Base-by-base conservation (phyloP, 1,139 yeast genomes). In the Kodamaea plutei region DNA sequence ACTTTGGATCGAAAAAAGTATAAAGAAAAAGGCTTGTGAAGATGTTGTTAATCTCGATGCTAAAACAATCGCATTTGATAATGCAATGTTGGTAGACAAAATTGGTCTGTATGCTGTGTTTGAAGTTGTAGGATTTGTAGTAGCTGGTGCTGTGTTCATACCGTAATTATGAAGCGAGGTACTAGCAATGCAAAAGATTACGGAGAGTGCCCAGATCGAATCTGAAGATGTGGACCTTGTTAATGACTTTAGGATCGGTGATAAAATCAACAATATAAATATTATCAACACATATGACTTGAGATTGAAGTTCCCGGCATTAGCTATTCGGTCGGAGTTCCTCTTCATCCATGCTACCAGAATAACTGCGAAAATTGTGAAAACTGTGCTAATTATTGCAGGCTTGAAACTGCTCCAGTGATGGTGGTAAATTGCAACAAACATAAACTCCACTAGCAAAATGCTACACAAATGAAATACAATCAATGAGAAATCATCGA, bases 181-280 rank as follows among this genome's bases (percentile, higher is more conserved):
- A 46, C 84, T 84, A 25, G 78, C 64, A 6, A 85, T 43, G 23
- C 84, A 79, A 15, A 91, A 64, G 76, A 95, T 79, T 31, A 83
- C 76, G 4, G 95, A 77, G 6, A 91, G 58, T 0, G 95, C 88
- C 97, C 98, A 91, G 40, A 93, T 87, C 11, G 96, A 87, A 56
- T 91, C 97, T 1, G 94, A 83, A 0, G 96, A 76, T 0, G 96
- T 87, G 1, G 96, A 84, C 44, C 78, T 75, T 0, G 96, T 88
- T 30, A 93, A 67, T 0, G 96, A 88, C 45, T 85, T 84, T 34
- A 91, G 67, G 3, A 91, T 91, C 0, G 98, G 98, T 0, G 96
- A 84, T 26, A 89, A 61, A 0, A 93, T 79, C 27, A 88, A 62
- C 28, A 89, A 61, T 4, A 84, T 73, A 39, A 89, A 73, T 2